A percentile compares a stretch with the other conserved stretches of the same genome.
These are phyloP conservation scores for Delphinella strobiligena DNA, from an alignment of 2,329 filamentous ascomycete species.

Conservation along the genomic window DNA sequence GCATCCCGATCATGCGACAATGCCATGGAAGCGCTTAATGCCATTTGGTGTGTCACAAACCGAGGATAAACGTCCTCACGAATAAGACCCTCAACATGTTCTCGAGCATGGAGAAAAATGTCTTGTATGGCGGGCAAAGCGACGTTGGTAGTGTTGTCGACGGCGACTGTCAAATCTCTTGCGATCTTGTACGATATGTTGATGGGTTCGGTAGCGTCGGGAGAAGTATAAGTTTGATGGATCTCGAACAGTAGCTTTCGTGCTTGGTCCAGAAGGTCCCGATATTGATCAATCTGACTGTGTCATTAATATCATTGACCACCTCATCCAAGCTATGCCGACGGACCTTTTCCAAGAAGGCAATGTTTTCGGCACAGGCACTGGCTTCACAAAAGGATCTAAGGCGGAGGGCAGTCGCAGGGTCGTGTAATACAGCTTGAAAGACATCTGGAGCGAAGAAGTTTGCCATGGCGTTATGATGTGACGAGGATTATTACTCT, in stretches of 20 bases:
- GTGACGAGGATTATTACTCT: too few relatives aligned
- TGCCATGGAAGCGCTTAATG: constrained; percentile 32
- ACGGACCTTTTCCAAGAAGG: constrained; percentile 39
- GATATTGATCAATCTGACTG: constrained; percentile 32
- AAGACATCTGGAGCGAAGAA: constrained; percentile 41
- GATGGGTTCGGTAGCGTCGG: constrained; percentile 25
- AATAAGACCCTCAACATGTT: constrained; percentile 34
- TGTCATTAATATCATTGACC: neutral
- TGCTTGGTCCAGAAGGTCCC: constrained; percentile 32
- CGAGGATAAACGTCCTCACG: constrained; percentile 37
- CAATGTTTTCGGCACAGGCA: constrained; percentile 38
- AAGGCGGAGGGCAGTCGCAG: constrained; percentile 34
- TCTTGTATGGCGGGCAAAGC: constrained; percentile 36
- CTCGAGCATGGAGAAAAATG: constrained; percentile 32
- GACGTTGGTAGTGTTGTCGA: constrained; percentile 33
- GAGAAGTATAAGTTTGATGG: constrained; percentile 30
- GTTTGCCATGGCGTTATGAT: constrained; percentile 13
- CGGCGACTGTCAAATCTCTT: constrained; percentile 32
- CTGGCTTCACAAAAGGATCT: constrained; percentile 38
- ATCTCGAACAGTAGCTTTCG: constrained; percentile 34
- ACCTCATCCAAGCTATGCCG: neutral
- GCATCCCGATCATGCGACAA: constrained; percentile 28
- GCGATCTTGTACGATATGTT: constrained; percentile 31
- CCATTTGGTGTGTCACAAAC: constrained; percentile 42
- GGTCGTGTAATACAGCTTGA: constrained; percentile 38